Evolutionary conservation across 2,329 filamentous ascomycete genomes (phyloP).

Genomic region (Karstenula rhodostoma): DNA sequence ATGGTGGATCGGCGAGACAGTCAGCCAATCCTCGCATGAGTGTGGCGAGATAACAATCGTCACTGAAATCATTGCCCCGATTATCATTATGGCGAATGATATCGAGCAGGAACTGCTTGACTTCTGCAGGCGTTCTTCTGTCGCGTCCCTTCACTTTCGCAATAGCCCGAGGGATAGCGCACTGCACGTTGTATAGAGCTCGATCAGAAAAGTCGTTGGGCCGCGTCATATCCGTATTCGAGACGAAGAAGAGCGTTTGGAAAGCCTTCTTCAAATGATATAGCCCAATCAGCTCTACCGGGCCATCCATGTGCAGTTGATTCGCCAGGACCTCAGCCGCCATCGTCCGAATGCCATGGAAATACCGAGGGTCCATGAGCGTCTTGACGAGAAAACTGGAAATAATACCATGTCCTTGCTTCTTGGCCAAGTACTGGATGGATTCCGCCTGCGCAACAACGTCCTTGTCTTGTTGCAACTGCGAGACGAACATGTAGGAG

Average conservation of each 20-base stretch:
- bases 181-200: constrained; percentile 83
- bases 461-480: constrained; percentile 95
- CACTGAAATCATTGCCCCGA: constrained; percentile 85
- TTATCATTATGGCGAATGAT: constrained; percentile 96
- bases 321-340: constrained; percentile 80
- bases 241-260: constrained; percentile 85
- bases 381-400: constrained; percentile 91
- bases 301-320: constrained; percentile 60
- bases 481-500: constrained; percentile 97
- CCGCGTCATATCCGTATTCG: constrained; percentile 77
- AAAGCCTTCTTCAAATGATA: constrained; percentile 87
- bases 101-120: constrained; percentile 85
- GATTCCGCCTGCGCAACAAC: constrained; percentile 82
- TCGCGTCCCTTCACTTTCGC: constrained; percentile 77
- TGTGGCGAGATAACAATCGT: constrained; percentile 85
- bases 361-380: constrained; percentile 90
- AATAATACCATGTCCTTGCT: constrained; percentile 77
- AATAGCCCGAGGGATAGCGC: constrained; percentile 82
- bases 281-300: constrained; percentile 76
- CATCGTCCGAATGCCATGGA: constrained; percentile 87
- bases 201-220: constrained; percentile 94
- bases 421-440: constrained; percentile 75
- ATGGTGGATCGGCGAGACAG: constrained; percentile 53
- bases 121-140: constrained; percentile 79
- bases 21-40: constrained; percentile 73